These are phyloP conservation scores for Karstenula rhodostoma DNA, from an alignment of 2,329 filamentous ascomycete genomes.

Conservation along the genomic window DNA sequence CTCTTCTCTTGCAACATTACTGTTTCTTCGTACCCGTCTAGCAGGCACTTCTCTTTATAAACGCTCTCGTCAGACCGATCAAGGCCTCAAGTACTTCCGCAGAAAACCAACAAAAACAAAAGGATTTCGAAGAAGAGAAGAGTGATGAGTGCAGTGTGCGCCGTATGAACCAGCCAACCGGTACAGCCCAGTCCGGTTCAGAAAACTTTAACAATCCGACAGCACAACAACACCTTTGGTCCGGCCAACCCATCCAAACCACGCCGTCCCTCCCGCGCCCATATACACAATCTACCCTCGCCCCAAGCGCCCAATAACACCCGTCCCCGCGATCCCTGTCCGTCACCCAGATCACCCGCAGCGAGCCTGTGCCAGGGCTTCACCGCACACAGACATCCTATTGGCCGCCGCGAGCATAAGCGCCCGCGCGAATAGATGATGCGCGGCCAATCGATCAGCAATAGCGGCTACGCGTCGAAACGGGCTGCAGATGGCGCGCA, in stretches of 20 bases:
- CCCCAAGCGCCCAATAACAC: conserved; percentile 19
- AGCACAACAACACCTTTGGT: conserved; percentile 20
- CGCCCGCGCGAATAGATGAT: conserved; percentile 32
- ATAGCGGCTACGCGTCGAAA: conserved; percentile 43
- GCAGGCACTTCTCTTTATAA: conserved; percentile 22
- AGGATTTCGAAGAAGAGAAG: conserved; percentile 19
- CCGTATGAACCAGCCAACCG: neutral
- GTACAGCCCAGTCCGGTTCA: neutral
- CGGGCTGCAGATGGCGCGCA: conserved; percentile 22
- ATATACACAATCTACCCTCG: conserved; percentile 12
- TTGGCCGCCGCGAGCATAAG: conserved; percentile 21
- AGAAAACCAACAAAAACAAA: conserved; percentile 3
- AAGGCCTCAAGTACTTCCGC: conserved; percentile 11
- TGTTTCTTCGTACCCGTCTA: conserved; percentile 26
- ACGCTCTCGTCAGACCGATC: conserved; percentile 9
- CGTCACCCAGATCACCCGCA: conserved; percentile 1
- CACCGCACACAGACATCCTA: neutral
- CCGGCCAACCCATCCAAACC: conserved; percentile 16
- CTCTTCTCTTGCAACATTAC: conserved; percentile 29
- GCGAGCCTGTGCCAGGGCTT: neutral
- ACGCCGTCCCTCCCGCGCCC: conserved; percentile 9
- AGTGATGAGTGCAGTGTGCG: conserved; percentile 16
- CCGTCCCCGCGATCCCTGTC: neutral
- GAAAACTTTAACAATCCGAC: conserved; percentile 6
- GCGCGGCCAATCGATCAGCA: conserved; percentile 34